Percentiles rank a stretch among this genome's conserved stretches.
Evolutionary conservation across 306 rosid genomes (phyloP).

Genomic region (Clitoria ternatea): DNA sequence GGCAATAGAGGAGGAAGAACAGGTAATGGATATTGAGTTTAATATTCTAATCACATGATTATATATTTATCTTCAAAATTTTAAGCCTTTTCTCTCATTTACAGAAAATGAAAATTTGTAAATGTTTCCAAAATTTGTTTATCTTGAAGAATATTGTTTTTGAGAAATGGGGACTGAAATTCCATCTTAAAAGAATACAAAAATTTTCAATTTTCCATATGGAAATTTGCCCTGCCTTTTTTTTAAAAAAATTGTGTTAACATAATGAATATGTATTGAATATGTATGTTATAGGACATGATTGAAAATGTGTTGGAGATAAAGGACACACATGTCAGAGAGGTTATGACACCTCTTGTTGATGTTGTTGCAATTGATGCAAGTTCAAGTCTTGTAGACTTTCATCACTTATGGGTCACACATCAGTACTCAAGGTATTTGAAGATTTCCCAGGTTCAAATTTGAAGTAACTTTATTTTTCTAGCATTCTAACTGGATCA

Average conservation of each 20-base stretch:
- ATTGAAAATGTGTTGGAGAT: conserved; percentile 97
- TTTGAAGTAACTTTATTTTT: neutral
- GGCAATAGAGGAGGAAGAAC: conserved; percentile 99
- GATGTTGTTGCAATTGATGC: conserved; percentile 97
- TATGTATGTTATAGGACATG: conserved; percentile 70
- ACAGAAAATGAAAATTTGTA: neutral
- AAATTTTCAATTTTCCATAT: neutral
- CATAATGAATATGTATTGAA: conserved; percentile 8
- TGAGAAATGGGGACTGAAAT: neutral
- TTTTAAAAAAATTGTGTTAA: neutral
- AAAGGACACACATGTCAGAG: conserved; percentile 94
- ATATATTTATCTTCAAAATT: conserved; percentile 10
- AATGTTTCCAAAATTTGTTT: neutral
- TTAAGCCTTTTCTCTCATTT: neutral
- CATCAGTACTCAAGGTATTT: conserved; percentile 97
- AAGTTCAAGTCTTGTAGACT: conserved; percentile 79
- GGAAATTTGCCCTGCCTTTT: neutral
- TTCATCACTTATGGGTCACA: conserved; percentile 85
- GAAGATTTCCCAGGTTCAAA: conserved; percentile 10
- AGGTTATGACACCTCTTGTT: conserved; percentile 99
- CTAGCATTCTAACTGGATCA: neutral
- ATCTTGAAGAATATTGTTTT: neutral
- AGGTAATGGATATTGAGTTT: conserved; percentile 50
- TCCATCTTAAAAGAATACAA: neutral
- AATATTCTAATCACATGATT: neutral